A percentile compares a stretch with the other conserved stretches of the same genome.
Evolutionary conservation across 2,329 filamentous ascomycete genomes (phyloP).

Genomic region (Chaetomiaceae sp.): DNA sequence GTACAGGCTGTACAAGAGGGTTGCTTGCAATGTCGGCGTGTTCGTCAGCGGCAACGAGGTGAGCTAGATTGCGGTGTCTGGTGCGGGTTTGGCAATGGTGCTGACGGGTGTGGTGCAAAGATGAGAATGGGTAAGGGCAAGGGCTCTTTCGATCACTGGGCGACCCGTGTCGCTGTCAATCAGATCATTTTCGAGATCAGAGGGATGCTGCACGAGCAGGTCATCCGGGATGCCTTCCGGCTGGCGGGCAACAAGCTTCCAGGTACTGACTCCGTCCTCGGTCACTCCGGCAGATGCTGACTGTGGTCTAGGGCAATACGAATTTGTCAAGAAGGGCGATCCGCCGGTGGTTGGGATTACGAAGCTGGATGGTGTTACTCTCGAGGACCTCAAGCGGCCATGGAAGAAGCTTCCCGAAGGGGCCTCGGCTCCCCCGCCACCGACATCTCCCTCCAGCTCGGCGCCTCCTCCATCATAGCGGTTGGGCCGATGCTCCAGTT

Average conservation of each 20-base stretch:
- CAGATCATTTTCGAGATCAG: conserved; percentile 90
- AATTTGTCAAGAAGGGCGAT: conserved; percentile 92
- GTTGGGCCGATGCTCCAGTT: background rate
- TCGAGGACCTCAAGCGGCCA: conserved; percentile 78
- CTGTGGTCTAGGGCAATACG: conserved; percentile 62
- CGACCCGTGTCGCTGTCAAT: conserved; percentile 81
- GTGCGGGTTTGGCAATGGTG: background rate
- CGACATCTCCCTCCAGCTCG: conserved; percentile 31
- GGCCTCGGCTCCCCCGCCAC: conserved; percentile 21
- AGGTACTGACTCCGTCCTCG: conserved; percentile 45
- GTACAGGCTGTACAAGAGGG: conserved; percentile 86
- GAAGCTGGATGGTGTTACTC: conserved; percentile 78
- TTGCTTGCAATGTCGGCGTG: conserved; percentile 89
- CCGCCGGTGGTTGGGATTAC: conserved; percentile 87
- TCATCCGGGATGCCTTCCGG: conserved; percentile 88
- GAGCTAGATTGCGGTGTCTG: conserved; percentile 24
- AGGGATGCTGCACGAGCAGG: conserved; percentile 88
- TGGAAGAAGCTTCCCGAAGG: conserved; percentile 59
- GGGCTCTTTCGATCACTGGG: conserved; percentile 96
- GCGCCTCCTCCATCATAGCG: conserved; percentile 34
- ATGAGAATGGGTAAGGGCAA: conserved; percentile 99
- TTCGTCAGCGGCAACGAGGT: conserved; percentile 93
- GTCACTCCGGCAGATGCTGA: background rate
- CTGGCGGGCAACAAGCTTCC: conserved; percentile 93
- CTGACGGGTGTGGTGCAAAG: conserved; percentile 34